Evolutionary conservation across 1,284 basidiomycete genomes (phyloP), one percentile per base, ranked within the genome.

Genomic region (Cryptococcus maquisensis): DNA sequence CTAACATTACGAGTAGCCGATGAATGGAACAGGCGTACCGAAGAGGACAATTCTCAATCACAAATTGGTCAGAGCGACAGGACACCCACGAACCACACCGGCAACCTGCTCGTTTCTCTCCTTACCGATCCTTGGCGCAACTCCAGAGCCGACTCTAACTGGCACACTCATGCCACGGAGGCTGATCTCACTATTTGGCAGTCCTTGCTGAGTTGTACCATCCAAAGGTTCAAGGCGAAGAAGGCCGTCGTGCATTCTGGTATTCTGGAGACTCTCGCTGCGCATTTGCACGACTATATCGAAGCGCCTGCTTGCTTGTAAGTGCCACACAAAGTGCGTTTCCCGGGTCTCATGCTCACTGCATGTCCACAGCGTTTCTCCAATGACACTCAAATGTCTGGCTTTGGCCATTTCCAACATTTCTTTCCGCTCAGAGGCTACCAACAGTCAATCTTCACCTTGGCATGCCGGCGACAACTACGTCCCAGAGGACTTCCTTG

Each of bases 71-170:
- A 32, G 28, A 8, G 10, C 5, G 28, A 32, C 28, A 32, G 28
- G 10, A 32, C 5, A 10, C 28, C 28, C 3, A 61, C 61, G 1
- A 72, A 74, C 49, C 64, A 72, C 52, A 74, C 71, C 2, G 71
- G 72, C 21, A 64, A 59, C 6, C 51, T 74, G 4, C 67, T 74
- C 4, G 66, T 72, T 18, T 64, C 59, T 15, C 60, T 74, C 9
- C 64, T 74, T 2, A 68, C 70, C 0, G 60, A 60, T 9, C 71
- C 72, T 1, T 74, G 72, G 66, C 61, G 69, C 38, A 62, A 47
- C 20, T 35, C 58, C n/a, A 20, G 51, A 10, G 47, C 66, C 36
- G 55, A 55, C 0, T 72, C 71, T 1, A 43, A 55, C 10, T 74
- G 72, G 72, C 69, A 73, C 55, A 55, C 49, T 28, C 13, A 45